Base-by-base conservation (phyloP, 768 basidiomycete genomes). In the Tylopilus intermedius region DNA sequence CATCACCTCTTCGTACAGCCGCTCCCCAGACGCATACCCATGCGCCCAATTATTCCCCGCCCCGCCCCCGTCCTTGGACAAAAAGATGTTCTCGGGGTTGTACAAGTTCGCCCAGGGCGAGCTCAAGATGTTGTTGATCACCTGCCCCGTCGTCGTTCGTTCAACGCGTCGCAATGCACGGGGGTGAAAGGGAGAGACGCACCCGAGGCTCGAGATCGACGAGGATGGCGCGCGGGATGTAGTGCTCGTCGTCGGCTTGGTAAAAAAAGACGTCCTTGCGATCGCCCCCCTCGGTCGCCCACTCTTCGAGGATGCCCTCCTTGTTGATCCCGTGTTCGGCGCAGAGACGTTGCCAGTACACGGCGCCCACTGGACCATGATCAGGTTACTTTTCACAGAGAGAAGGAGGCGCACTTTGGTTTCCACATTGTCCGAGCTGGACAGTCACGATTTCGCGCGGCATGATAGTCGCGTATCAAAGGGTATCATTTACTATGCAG, bases 181-280 rank as follows among this genome's bases (percentile, higher is more conserved):
- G 24, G 3, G 24, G 24, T 24, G 24, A 24, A 24, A 24, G 5
- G 24, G 18, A 18, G 18, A 27, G 24, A 75, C 84, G 67, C 64
- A 96, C 95, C 67, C 96, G 80, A 18, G 96, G 96, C 67, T 99
- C 96, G 26, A 96, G 80, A 71, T 99, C 96, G 55, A 98, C 84
- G 37, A 99, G 79, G 56, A 99, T 95, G 5, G 96, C 92, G 48
- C 96, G 82, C 2, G 96, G 96, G 54, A 99, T 94, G 70, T 98
- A 99, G 63, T 96, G 94, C 68, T 98, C 96, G 64, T 99, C 96
- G 68, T 99, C 96, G n/a, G 96, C 96, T 70, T 98, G 95, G 68
- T 99, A 98, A 75, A 99, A 99, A 74, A 99, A 99, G 26, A 96
- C 95, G 72, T 99, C 96, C 67, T 98, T 99, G 61, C 96, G 79